Evolutionary conservation across 768 basidiomycete species (phyloP), one percentile per base, ranked within the genome.

Genomic region (Pleurotus citrinopileatus): DNA sequence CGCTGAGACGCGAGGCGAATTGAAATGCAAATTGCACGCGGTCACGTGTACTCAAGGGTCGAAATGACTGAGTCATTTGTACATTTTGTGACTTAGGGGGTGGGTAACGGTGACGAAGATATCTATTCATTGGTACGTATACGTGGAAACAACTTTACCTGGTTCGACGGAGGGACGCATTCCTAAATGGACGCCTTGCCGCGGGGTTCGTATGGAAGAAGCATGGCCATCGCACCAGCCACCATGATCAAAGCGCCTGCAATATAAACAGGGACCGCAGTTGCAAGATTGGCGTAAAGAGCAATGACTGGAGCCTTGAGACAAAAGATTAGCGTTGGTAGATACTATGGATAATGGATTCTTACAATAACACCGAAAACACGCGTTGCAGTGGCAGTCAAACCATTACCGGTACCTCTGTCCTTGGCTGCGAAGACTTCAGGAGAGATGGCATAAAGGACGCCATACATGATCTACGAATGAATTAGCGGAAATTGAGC

Each of bases 381-480:
- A 12, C 87, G 75, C 42, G 75, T 74, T 0, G 83, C 80, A 1
- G 81, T 82, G 5, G 83, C 75, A 1, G 78, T 78, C 43, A 89
- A 69, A 3, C 82, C 84, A 56, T 85, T 87, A 2, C 87, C 87
- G 0, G 87, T 90, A 0, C 87, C 87, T 29, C 87, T 74, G 65
- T 88, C 80, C 62, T 86, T 86, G 27, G 83, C 83, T 9, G 86
- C 83, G 64, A 88, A 87, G 3, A 86, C 72, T 65, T 90, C 86
- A 0, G 86, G 80, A 0, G 87, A 82, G 45, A 86, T 66, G 15
- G 86, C 84, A 60, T 87, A 89, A 38, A 90, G 60, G 2, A 89
- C 86, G 4, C 88, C 86, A 47, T 86, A 89, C 87, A 89, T 89
- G 57, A 87, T 80, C 74, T 86, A 42, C 23, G 28, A 12, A 3